Conservation (phyloP, 2,329 filamentous ascomycete genomes). For the Sclerotinia sclerotiorum region DNA sequence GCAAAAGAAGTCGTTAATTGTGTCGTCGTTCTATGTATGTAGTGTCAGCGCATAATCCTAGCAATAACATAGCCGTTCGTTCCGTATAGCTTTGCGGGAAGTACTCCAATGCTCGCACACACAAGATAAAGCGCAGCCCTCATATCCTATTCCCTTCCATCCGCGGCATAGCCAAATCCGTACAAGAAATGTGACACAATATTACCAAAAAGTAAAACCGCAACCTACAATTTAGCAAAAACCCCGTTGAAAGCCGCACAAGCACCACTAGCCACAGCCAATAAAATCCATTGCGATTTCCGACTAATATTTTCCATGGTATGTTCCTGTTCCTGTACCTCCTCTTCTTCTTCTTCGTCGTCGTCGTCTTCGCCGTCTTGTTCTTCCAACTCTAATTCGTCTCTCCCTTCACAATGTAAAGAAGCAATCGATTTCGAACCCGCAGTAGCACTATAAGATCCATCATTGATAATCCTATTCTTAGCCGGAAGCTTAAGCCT, state of each 20-base stretch:
- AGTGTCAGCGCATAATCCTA: constrained; percentile 19
- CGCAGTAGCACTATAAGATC: background rate
- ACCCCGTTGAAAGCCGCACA: constrained; percentile 76
- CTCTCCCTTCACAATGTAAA: constrained; percentile 4
- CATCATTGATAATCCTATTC: constrained; percentile 7
- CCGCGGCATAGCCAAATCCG: background rate
- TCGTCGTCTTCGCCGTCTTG: constrained; percentile 4
- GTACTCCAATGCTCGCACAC: background rate
- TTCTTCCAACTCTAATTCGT: constrained; percentile 18
- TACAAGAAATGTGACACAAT: background rate
- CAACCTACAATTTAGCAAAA: constrained; percentile 72
- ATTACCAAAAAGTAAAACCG: background rate
- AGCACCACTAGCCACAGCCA: constrained; percentile 71
- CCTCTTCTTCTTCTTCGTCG: background rate
- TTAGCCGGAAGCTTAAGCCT: background rate
- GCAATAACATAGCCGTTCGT: background rate
- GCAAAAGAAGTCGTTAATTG: constrained; percentile 55
- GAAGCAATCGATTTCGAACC: constrained; percentile 4
- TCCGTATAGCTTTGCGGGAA: background rate
- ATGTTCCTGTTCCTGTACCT: constrained; percentile 17
- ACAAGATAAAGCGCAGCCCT: background rate
- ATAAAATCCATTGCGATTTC: constrained; percentile 60
- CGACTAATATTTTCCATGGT: constrained; percentile 41
- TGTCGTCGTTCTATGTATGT: constrained; percentile 50
- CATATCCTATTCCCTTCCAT: background rate